A percentile compares a stretch with the other conserved stretches of the same genome.
phyloP scores from a whole-genome alignment of 2,329 filamentous ascomycete species.

The Hymenoscyphus scutula region DNA sequence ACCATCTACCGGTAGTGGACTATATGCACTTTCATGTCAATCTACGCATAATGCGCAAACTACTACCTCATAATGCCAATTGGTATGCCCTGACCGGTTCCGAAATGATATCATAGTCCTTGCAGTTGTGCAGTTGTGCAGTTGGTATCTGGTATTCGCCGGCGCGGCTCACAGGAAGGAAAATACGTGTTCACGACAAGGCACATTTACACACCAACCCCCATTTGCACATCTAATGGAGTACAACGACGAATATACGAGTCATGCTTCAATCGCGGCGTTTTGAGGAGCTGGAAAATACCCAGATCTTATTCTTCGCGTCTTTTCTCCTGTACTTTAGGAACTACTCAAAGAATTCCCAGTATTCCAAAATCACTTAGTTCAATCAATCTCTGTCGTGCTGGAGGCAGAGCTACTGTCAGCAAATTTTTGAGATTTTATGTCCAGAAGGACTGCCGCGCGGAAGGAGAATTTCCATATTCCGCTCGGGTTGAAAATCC shows the following conservation, averaged over 20 bases:
- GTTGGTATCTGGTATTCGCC: neutral
- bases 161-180: neutral
- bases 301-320: neutral
- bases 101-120: neutral
- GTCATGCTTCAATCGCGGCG: neutral
- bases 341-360: neutral
- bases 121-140: neutral
- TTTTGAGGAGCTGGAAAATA: neutral
- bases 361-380: neutral
- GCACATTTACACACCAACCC: neutral
- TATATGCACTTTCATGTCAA: neutral
- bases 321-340: neutral
- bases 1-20: neutral
- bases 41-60: neutral
- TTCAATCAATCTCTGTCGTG: neutral
- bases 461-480: neutral
- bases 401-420: neutral
- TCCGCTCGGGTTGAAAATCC: neutral
- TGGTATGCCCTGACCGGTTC: neutral
- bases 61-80: neutral
- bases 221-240: neutral
- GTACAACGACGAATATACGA: neutral
- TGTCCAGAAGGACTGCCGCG: neutral
- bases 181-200: neutral
- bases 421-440: neutral